A percentile compares a stretch with the other conserved stretches of the same genome.
Conservation (phyloP, 2,329 filamentous ascomycete genomes). For the Trichoderma semiorbis region DNA sequence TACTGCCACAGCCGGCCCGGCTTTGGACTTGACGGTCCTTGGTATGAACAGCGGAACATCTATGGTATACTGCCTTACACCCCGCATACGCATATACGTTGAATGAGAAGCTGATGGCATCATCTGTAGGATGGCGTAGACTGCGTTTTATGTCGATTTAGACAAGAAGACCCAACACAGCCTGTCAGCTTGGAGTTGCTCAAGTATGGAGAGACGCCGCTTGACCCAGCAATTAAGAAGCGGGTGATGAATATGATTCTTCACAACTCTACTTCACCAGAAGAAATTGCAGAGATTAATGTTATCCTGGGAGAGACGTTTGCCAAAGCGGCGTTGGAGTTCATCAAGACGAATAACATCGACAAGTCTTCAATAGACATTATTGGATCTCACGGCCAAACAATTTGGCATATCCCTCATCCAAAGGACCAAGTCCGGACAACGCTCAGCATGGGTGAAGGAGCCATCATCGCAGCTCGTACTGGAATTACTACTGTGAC, state of each 20-base stretch:
- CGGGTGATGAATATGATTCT: conserved; percentile 19
- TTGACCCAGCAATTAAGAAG: conserved; percentile 12
- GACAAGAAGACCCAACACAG: conserved; percentile 4
- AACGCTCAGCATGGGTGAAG: conserved; percentile 55
- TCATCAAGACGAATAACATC: conserved; percentile 15
- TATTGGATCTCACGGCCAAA: conserved; percentile 56
- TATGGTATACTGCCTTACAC: conserved; percentile 1
- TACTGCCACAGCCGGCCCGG: background rate
- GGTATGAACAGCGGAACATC: conserved; percentile 19
- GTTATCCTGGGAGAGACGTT: conserved; percentile 18
- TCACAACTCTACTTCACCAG: conserved; percentile 13
- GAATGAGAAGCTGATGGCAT: background rate
- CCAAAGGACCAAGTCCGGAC: conserved; percentile 44
- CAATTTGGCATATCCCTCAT: conserved; percentile 54
- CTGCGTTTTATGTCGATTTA: conserved; percentile 18
- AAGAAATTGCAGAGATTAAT: conserved; percentile 18
- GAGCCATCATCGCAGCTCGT: conserved; percentile 48
- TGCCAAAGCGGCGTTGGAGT: conserved; percentile 15
- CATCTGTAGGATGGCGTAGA: conserved; percentile 18
- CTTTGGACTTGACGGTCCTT: conserved; percentile 16
- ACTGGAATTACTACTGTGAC: conserved; percentile 51
- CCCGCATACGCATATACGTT: too few relatives aligned
- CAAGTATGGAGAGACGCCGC: conserved; percentile 19
- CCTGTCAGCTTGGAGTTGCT: conserved; percentile 19
- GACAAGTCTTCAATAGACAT: conserved; percentile 42